Percentiles rank a stretch among this genome's conserved stretches.
These are phyloP conservation scores for Chrysanthemum lavandulifolium DNA, from an alignment of 129 eudicot genomes.

Conservation along the genomic window DNA sequence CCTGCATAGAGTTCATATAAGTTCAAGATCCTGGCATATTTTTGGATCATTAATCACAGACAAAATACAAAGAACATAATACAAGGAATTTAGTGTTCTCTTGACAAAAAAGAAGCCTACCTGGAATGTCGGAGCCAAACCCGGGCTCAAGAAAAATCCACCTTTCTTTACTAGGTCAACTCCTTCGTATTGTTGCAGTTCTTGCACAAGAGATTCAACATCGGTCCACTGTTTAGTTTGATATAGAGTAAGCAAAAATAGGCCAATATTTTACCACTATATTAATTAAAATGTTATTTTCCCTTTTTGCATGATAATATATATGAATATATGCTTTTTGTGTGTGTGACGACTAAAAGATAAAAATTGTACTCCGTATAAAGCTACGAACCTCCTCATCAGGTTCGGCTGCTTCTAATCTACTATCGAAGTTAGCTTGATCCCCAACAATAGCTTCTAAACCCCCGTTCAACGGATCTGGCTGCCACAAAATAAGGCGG, in stretches of 20 bases:
- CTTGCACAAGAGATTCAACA: slow-evolving; percentile 78
- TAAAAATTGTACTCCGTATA: not conserved
- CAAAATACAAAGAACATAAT: not conserved
- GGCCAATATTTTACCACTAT: not conserved
- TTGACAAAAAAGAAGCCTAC: slow-evolving; percentile 32
- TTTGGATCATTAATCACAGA: slow-evolving; percentile 4
- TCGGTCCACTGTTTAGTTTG: slow-evolving; percentile 65
- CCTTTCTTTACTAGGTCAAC: slow-evolving; percentile 76
- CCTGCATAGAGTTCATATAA: slow-evolving; percentile 42
- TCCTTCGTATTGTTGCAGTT: slow-evolving; percentile 61
- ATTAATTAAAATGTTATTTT: not conserved
- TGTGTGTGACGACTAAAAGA: not conserved
- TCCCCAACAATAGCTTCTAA: slow-evolving; percentile 75
- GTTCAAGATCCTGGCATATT: not conserved
- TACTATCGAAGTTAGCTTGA: slow-evolving; percentile 44
- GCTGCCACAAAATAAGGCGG: slow-evolving; percentile 43
- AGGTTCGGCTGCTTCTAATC: slow-evolving; percentile 59
- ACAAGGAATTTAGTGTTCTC: not conserved
- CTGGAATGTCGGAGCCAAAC: slow-evolving; percentile 96
- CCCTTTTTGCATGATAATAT: not conserved
- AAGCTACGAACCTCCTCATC: slow-evolving; percentile 57
- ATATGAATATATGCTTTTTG: not conserved
- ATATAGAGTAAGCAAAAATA: slow-evolving; percentile 7
- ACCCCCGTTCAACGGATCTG: slow-evolving; percentile 82
- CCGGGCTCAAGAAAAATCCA: slow-evolving; percentile 81